Evolutionary conservation across 192 early-diverging fungal genomes (phyloP).

Genomic region (Pilaira anomala): DNA sequence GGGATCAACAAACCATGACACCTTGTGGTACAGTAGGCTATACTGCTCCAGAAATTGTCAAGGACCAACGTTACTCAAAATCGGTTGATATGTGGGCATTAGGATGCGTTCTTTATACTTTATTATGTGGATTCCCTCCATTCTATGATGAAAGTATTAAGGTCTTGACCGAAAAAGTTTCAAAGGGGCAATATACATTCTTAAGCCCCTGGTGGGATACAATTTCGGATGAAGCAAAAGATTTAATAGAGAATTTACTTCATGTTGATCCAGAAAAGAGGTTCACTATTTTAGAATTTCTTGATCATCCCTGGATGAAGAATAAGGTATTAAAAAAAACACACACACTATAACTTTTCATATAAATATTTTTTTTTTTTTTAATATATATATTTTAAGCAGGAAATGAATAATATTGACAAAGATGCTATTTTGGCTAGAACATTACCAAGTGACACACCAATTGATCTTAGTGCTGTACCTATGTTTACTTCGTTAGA

Average conservation of each 20-base stretch:
- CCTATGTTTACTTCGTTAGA: not conserved
- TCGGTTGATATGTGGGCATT: conserved; percentile 85
- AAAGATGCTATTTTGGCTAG: not conserved
- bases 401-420: not conserved
- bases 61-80: conserved; percentile 76
- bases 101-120: conserved; percentile 81
- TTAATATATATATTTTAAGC: not conserved
- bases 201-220: conserved; percentile 90
- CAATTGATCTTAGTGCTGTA: not conserved
- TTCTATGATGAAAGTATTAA: conserved; percentile 81
- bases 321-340: conserved; percentile 5
- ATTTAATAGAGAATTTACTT: conserved; percentile 66
- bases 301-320: conserved; percentile 75
- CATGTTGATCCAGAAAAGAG: conserved; percentile 67
- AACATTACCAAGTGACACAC: not conserved
- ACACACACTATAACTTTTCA: not conserved
- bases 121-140: conserved; percentile 78
- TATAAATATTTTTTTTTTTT: not conserved
- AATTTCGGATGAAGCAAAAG: conserved; percentile 71
- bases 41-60: conserved; percentile 90
- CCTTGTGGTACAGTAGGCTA: conserved; percentile 95
- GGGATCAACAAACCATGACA: conserved; percentile 81
- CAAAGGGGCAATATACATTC: conserved; percentile 81
- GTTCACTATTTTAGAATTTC: conserved; percentile 78
- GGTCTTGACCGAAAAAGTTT: conserved; percentile 81